These are phyloP conservation scores for Potentilla sterilis DNA, from an alignment of 306 rosid genomes.

Conservation along the genomic window DNA sequence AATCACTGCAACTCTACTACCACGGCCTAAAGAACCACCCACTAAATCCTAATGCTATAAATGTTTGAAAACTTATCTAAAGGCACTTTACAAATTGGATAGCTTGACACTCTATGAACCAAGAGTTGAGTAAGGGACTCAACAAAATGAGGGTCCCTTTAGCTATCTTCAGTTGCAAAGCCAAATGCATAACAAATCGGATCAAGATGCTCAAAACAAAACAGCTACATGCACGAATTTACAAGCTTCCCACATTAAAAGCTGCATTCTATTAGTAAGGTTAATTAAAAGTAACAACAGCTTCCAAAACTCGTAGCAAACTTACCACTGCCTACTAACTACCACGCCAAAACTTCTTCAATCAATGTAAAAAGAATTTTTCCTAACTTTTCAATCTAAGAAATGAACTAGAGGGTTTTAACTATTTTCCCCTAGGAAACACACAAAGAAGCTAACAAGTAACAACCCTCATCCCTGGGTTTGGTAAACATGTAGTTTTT, in stretches of 20 bases:
- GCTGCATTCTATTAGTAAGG: background rate
- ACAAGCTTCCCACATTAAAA: background rate
- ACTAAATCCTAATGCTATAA: constrained; percentile 6
- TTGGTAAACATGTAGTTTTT: background rate
- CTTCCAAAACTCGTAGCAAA: background rate
- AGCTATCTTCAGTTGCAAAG: background rate
- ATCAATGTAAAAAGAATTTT: too few relatives aligned
- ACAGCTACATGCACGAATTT: background rate
- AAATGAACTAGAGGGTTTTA: background rate
- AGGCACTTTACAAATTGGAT: background rate
- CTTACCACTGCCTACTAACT: background rate
- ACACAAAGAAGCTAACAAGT: background rate
- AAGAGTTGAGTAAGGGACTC: background rate
- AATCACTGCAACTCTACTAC: background rate
- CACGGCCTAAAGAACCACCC: background rate
- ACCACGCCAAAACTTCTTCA: background rate
- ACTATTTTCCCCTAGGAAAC: background rate
- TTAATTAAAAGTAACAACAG: background rate
- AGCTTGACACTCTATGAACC: background rate
- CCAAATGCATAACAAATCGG: background rate
- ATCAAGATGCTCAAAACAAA: background rate
- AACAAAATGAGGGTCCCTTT: background rate
- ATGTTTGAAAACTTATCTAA: background rate
- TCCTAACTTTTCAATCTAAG: too few relatives aligned
- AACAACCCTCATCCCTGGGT: background rate